A percentile compares a stretch with the other conserved stretches of the same genome.
phyloP scores from a whole-genome alignment of 1,284 basidiomycete genomes.

The Lentinula novae-zelandiae region DNA sequence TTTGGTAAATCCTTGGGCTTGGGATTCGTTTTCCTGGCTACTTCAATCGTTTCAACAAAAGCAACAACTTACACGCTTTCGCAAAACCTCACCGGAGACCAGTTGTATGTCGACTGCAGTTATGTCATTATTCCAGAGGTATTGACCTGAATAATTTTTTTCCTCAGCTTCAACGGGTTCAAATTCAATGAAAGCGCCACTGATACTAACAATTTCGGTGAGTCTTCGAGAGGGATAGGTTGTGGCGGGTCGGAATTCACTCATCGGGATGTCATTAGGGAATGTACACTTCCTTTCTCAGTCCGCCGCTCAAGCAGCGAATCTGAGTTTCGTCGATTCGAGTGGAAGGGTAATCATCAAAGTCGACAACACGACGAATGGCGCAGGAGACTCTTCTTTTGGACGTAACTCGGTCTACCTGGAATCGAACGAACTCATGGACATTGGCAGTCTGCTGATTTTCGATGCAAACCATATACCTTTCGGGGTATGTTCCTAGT shows the following conservation, averaged over 20 bases:
- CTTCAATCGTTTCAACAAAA: constrained; percentile 4
- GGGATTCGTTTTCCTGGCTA: neutral
- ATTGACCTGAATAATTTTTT: neutral
- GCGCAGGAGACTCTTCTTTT: constrained; percentile 8
- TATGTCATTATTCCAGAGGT: neutral
- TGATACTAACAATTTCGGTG: constrained; percentile 19
- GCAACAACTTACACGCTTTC: constrained; percentile 13
- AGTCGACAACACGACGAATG: constrained; percentile 14
- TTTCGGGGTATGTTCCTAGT: constrained; percentile 13
- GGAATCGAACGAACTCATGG: constrained; percentile 5
- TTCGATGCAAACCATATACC: constrained; percentile 13
- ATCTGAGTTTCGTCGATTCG: constrained; percentile 10
- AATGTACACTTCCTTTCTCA: constrained; percentile 12
- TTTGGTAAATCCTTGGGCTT: neutral
- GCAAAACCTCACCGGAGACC: constrained; percentile 15
- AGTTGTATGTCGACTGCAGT: constrained; percentile 11
- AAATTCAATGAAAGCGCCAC: constrained; percentile 18
- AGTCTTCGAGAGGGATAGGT: neutral
- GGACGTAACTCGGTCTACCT: constrained; percentile 13
- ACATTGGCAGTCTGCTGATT: constrained; percentile 11
- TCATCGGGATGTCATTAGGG: neutral
- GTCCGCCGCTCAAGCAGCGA: constrained; percentile 3
- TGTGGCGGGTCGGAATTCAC: neutral
- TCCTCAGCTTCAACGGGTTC: constrained; percentile 16
- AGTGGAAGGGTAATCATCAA: constrained; percentile 9